Conservation (phyloP, 192 early-diverging fungal species). For the Globomyces pollinis-pini region DNA sequence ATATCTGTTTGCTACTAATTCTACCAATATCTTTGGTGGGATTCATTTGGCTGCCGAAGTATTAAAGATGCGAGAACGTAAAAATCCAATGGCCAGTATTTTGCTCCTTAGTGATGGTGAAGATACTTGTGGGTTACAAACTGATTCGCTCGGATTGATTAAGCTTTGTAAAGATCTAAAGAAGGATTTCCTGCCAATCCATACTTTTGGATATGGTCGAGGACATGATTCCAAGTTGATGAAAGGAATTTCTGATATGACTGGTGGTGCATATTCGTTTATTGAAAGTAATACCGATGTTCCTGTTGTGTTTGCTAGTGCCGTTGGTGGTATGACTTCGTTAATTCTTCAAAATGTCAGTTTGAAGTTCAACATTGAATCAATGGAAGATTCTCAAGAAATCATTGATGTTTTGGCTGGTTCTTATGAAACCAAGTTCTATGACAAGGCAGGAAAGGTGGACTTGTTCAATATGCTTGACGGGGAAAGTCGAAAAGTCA, state of each 20-base stretch:
- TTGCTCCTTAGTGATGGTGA: slow-evolving; percentile 1
- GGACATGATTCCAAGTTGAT: background rate
- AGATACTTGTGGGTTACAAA: too few species aligned
- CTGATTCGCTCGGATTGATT: background rate
- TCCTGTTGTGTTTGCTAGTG: background rate
- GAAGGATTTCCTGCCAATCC: background rate
- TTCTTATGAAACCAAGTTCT: too few species aligned
- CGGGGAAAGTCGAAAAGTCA: too few species aligned
- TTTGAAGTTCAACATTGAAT: too few species aligned
- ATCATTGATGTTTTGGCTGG: too few species aligned
- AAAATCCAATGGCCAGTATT: background rate
- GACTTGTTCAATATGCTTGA: too few species aligned
- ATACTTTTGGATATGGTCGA: background rate
- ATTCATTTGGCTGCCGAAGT: background rate
- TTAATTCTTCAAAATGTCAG: background rate
- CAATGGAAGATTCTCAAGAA: too few species aligned
- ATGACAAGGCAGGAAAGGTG: too few species aligned
- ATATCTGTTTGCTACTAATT: background rate
- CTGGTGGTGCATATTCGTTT: background rate
- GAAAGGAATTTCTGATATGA: background rate
- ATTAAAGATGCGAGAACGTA: background rate
- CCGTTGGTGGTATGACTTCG: background rate
- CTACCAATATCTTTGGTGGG: background rate
- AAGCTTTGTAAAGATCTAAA: background rate
- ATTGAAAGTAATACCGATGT: background rate